Evolutionary conservation across 768 basidiomycete species (phyloP).

Genomic region (Tubosaeta brunneosetosa): DNA sequence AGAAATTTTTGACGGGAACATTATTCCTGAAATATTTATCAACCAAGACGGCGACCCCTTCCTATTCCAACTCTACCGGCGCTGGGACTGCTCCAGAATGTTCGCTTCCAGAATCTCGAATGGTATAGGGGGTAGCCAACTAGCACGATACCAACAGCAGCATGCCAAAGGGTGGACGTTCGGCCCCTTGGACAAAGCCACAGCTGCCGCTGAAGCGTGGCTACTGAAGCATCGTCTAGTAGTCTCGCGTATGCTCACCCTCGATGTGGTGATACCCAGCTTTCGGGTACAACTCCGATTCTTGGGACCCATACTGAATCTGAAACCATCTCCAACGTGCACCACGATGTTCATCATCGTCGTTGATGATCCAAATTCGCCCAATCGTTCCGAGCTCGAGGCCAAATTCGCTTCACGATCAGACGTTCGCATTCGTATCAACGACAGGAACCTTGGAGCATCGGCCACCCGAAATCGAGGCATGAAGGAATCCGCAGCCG

Average conservation of each 20-base stretch:
- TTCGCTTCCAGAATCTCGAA: conserved; percentile 40
- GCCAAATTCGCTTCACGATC: conserved; percentile 37
- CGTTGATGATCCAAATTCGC: conserved; percentile 49
- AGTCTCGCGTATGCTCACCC: conserved; percentile 37
- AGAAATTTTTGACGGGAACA: conserved; percentile 47
- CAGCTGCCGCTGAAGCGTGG: conserved; percentile 34
- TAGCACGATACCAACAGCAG: conserved; percentile 46
- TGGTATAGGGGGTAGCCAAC: conserved; percentile 40
- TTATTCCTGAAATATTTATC: conserved; percentile 48
- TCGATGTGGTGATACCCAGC: conserved; percentile 55
- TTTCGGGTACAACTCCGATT: conserved; percentile 47
- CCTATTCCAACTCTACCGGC: conserved; percentile 56
- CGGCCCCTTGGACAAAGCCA: conserved; percentile 40
- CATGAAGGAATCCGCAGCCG: conserved; percentile 49
- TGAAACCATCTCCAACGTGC: conserved; percentile 40
- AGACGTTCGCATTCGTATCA: conserved; percentile 52
- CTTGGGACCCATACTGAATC: conserved; percentile 41
- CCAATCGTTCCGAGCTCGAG: conserved; percentile 35
- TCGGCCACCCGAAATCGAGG: conserved; percentile 54
- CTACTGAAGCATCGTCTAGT: conserved; percentile 23
- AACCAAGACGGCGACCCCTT: conserved; percentile 60
- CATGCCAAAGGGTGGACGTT: conserved; percentile 47
- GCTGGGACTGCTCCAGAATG: conserved; percentile 49
- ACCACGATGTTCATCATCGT: conserved; percentile 55
- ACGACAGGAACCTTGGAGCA: conserved; percentile 45